Evolutionary conservation across 1,284 basidiomycete species (phyloP), one percentile per base, ranked within the genome.

Genomic region (Moniliella sp.): DNA sequence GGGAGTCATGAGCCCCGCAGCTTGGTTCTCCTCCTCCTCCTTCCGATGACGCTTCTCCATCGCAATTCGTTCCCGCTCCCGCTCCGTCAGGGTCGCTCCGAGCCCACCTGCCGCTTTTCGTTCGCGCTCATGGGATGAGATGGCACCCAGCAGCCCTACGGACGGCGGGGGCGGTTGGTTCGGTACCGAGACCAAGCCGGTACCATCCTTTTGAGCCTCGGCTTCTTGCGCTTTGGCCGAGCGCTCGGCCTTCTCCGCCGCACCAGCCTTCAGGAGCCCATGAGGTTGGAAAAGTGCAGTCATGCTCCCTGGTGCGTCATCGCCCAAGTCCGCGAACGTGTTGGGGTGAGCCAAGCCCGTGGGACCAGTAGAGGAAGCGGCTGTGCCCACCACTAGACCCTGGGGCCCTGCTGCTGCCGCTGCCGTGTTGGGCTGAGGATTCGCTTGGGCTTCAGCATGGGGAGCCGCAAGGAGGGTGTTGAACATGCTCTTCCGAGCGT

Each of bases 181-280:
- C 3, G 81, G 80, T 13, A 97, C 81, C 55, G 86, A 86, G 63
- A 97, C 76, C 35, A 97, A 69, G 7, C 80, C 79, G 16, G 73
- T 75, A 19, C 91, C 91, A 5, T 69, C 73, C 61, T 86, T 82
- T 28, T 84, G 70, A 4, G 88, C 88, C 9, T 80, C 66, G 59
- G 86, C 79, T 60, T 99, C 86, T 52, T 91, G 82, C 32, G 76
- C 71, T 62, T 86, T 88, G 5, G 91, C 88, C 15, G 82, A 88
- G 27, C 84, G 73, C 55, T 91, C 84, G 51, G 84, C 75, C 61
- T 83, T 86, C 61, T 94, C 86, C 56, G 88, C 80, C 45, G 93
- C 69, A 18, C 86, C 88, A 27, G 83, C 82, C 39, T 83, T 84
- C 25, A 99, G 71, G 9, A 99, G 66, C 5, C 88, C 88, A 43